phyloP scores from a whole-genome alignment of 305 asterid genomes.

The Ilex paraguariensis region DNA sequence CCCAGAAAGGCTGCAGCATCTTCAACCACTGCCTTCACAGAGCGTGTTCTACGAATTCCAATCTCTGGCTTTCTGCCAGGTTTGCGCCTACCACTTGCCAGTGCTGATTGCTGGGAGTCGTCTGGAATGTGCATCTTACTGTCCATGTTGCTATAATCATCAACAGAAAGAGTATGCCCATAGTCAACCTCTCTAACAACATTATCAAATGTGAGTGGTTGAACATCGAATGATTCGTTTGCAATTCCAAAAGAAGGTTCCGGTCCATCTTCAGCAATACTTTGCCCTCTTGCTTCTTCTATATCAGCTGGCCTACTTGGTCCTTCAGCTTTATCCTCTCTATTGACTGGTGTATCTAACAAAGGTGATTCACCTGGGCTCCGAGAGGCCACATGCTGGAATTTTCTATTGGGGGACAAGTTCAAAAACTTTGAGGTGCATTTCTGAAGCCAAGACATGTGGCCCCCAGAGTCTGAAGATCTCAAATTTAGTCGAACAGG shows the following conservation, averaged over 20 bases:
- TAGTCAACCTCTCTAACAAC: not conserved
- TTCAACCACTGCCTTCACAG: slow-evolving; percentile 64
- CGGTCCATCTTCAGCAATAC: slow-evolving; percentile 23
- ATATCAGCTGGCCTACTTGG: slow-evolving; percentile 25
- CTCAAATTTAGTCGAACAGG: slow-evolving; percentile 33
- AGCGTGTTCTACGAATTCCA: slow-evolving; percentile 41
- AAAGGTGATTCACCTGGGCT: slow-evolving; percentile 39
- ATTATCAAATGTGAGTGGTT: not conserved
- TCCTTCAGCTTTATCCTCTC: slow-evolving; percentile 30
- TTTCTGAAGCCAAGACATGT: slow-evolving; percentile 53
- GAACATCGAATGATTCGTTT: not conserved
- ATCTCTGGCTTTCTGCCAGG: slow-evolving; percentile 30
- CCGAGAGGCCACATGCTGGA: slow-evolving; percentile 27
- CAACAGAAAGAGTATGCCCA: slow-evolving; percentile 1
- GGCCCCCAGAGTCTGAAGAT: slow-evolving; percentile 49
- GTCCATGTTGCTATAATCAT: slow-evolving; percentile 14
- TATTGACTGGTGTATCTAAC: slow-evolving; percentile 21
- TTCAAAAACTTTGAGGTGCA: slow-evolving; percentile 63
- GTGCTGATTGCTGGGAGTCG: slow-evolving; percentile 46
- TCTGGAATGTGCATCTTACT: slow-evolving; percentile 28
- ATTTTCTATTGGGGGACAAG: slow-evolving; percentile 31
- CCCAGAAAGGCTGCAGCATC: slow-evolving; percentile 58
- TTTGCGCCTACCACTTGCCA: slow-evolving; percentile 27
- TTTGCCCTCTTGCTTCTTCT: slow-evolving; percentile 18
- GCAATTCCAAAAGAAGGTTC: slow-evolving; percentile 12